Evolutionary conservation across 2,329 filamentous ascomycete genomes (phyloP).

Genomic region (Fusarium redolens): DNA sequence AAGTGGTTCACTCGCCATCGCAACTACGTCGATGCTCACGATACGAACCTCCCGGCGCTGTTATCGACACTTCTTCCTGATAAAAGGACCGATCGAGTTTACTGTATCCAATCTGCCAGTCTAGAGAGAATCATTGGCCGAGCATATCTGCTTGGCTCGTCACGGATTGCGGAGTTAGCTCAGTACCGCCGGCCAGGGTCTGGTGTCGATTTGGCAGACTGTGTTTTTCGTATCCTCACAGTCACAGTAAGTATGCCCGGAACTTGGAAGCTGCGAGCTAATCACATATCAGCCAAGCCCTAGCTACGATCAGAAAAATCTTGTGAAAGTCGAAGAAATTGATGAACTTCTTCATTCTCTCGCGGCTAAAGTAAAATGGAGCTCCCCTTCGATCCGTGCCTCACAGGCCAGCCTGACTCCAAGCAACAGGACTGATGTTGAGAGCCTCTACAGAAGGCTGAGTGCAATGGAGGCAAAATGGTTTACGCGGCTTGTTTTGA

Average conservation of each 20-base stretch:
- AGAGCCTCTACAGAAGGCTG: slow-evolving; percentile 68
- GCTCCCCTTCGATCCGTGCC: slow-evolving; percentile 69
- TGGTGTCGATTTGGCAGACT: slow-evolving; percentile 76
- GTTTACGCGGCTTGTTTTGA: slow-evolving; percentile 84
- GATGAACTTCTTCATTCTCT: slow-evolving; percentile 73
- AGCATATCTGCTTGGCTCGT: slow-evolving; percentile 72
- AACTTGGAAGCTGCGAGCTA: background rate
- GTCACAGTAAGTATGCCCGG: slow-evolving; percentile 62
- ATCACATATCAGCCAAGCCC: slow-evolving; percentile 58
- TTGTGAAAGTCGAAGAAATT: slow-evolving; percentile 77
- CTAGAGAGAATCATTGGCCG: slow-evolving; percentile 76
- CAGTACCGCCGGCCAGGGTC: slow-evolving; percentile 68
- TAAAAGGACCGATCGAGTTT: slow-evolving; percentile 81
- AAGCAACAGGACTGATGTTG: slow-evolving; percentile 59
- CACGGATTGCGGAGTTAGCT: slow-evolving; percentile 70
- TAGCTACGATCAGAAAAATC: slow-evolving; percentile 41
- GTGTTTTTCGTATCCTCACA: slow-evolving; percentile 72
- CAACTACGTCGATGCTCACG: slow-evolving; percentile 64
- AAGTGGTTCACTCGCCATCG: slow-evolving; percentile 78
- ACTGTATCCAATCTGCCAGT: slow-evolving; percentile 70
- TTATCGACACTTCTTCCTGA: slow-evolving; percentile 83
- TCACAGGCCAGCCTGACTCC: slow-evolving; percentile 41
- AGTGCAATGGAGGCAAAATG: slow-evolving; percentile 82
- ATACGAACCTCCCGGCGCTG: slow-evolving; percentile 71
- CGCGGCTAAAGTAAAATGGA: slow-evolving; percentile 77